These are phyloP conservation scores for Sanghuangporus baumii DNA, from an alignment of 1,284 basidiomycete genomes.

Conservation along the genomic window DNA sequence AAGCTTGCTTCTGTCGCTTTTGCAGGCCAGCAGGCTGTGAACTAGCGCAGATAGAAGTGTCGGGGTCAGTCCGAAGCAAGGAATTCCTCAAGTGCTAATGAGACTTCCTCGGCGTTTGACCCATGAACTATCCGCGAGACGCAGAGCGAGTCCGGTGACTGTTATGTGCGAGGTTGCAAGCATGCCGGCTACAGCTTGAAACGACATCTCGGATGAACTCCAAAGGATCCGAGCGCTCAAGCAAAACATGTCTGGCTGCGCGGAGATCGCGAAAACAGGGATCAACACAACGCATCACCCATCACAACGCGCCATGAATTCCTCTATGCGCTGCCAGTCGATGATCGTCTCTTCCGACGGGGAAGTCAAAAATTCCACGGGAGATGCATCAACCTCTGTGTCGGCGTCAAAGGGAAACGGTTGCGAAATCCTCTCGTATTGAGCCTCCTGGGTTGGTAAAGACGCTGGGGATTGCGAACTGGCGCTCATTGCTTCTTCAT, in stretches of 20 bases:
- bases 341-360: constrained; percentile 13
- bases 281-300: not conserved
- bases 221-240: not conserved
- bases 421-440: not conserved
- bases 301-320: constrained; percentile 9
- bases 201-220: not conserved
- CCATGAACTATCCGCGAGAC: not conserved
- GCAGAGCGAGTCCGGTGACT: not conserved
- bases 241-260: not conserved
- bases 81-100: not conserved
- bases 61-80: not conserved
- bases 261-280: not conserved
- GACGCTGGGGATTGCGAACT: not conserved
- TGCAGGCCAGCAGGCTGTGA: not conserved
- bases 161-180: not conserved
- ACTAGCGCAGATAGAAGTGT: not conserved
- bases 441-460: not conserved
- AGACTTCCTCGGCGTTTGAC: not conserved
- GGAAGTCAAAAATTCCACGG: constrained; percentile 4
- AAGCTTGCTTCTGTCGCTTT: not conserved
- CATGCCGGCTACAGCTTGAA: not conserved
- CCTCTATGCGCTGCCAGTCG: constrained; percentile 17
- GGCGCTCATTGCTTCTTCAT: constrained; percentile 12
- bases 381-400: not conserved
- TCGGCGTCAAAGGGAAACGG: constrained; percentile 5